These are phyloP conservation scores for Quercus berberidifolia DNA, from an alignment of 306 rosid genomes.

Conservation along the genomic window DNA sequence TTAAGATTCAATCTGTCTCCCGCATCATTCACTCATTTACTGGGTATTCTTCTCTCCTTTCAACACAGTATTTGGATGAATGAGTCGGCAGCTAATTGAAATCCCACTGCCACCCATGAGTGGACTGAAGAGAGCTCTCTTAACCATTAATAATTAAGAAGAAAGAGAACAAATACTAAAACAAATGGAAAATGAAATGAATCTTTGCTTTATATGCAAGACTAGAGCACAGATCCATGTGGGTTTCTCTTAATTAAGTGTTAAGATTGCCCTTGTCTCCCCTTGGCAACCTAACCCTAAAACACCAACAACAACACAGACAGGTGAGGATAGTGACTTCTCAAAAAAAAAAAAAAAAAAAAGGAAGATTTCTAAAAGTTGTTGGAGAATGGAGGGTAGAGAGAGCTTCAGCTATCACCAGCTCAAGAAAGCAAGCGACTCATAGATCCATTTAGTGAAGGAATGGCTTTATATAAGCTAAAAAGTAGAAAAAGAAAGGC, in stretches of 20 bases:
- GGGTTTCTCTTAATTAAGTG: background rate
- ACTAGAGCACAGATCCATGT: background rate
- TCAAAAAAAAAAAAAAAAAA: background rate
- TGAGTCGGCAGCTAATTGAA: conserved; percentile 95
- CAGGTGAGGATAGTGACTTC: background rate
- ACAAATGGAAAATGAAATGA: background rate
- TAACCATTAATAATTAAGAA: background rate
- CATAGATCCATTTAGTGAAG: background rate
- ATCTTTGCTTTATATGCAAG: background rate
- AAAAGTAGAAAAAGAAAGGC: background rate
- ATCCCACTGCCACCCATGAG: conserved; percentile 50
- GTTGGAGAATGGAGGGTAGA: background rate
- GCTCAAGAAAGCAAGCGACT: conserved; percentile 7
- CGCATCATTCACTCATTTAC: conserved; percentile 92
- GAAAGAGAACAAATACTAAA: background rate
- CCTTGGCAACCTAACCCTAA: background rate
- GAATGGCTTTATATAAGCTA: conserved; percentile 47
- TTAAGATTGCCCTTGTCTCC: background rate
- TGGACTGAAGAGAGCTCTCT: conserved; percentile 99
- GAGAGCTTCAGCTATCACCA: background rate
- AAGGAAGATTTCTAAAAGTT: background rate
- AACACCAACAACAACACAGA: background rate
- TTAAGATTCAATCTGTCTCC: conserved; percentile 85
- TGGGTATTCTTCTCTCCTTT: conserved; percentile 15
- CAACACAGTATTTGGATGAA: conserved; percentile 85